Evolutionary conservation across 1,139 yeast genomes (phyloP).

Genomic region (Geotrichum restrictum): DNA sequence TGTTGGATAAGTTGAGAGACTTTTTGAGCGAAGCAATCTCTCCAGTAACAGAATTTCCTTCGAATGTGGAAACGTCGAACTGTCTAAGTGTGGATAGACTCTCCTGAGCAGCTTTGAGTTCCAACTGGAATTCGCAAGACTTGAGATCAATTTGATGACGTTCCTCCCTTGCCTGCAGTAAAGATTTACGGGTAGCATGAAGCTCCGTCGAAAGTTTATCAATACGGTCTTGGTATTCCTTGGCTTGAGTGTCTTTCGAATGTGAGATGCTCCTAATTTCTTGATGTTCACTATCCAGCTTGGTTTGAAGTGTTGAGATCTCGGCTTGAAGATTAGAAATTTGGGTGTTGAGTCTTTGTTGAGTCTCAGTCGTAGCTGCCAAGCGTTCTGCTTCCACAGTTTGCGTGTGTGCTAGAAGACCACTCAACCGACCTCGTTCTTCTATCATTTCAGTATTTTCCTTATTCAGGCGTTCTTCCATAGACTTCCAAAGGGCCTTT

Average conservation of each 20-base stretch:
- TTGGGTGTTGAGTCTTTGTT: constrained; percentile 49
- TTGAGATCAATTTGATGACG: constrained; percentile 37
- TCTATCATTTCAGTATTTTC: constrained; percentile 54
- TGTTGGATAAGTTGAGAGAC: constrained; percentile 44
- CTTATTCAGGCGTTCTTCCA: constrained; percentile 51
- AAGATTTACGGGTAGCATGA: constrained; percentile 42
- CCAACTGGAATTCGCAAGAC: constrained; percentile 38
- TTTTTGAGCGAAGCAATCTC: constrained; percentile 39
- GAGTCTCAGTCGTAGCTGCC: constrained; percentile 48
- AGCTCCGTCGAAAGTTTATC: constrained; percentile 55
- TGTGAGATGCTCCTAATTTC: constrained; percentile 30
- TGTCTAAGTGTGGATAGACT: constrained; percentile 36
- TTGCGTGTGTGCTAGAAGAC: constrained; percentile 61
- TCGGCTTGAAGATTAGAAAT: constrained; percentile 53
- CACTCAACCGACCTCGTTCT: constrained; percentile 60
- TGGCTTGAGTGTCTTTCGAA: constrained; percentile 31
- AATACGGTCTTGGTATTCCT: constrained; percentile 63
- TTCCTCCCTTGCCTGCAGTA: constrained; percentile 44
- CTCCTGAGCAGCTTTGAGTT: constrained; percentile 41
- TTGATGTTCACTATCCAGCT: constrained; percentile 48
- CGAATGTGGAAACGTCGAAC: constrained; percentile 13
- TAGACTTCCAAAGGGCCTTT: constrained; percentile 47
- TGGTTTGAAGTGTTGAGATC: constrained; percentile 44
- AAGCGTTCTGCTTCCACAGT: constrained; percentile 56
- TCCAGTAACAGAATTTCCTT: constrained; percentile 26